Evolutionary conservation across 805 yeast genomes (phyloP), one percentile per base, ranked within the genome.

Genomic region (Candida montana): DNA sequence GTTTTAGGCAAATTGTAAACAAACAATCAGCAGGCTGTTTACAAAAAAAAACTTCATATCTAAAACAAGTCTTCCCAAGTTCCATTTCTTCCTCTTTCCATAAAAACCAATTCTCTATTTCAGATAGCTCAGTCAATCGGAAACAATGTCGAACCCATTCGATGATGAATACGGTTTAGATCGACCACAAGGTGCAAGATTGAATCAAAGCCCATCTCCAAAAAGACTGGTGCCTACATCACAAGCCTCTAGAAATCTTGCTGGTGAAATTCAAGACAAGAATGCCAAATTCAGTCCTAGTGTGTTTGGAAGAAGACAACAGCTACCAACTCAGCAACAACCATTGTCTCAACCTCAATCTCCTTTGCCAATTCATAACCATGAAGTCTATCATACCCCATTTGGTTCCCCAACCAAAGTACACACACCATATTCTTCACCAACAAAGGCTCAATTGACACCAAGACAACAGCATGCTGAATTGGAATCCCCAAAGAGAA

Each of bases 401-500:
- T 51, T 44, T 23, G 44, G 55, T 3, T 68, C 74, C 0, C 75
- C 75, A 24, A 34, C 42, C 4, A 34, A 34, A 26, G 26, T n/a
- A 18, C 53, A 52, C 5, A 45, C 54, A 11, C 63, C 59, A 26
- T 51, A 46, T 23, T 40, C 57, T 3, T 68, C 74, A 1, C 75
- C 75, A 16, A 30, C 45, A 3, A 54, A 48, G 36, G 63, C 63
- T 15, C 59, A 66, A 11, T 41, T 44, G 31, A 76, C 85, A 7
- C 77, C 83, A 9, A 70, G 95, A 61, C 80, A 86, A 32, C 75
- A 72, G 38, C 82, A 73, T 52, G 81, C 93, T 3, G 65, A 76
- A 40, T 63, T 77, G 50, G 90, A 85, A 58, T 81, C 95, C 0
- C 93, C 95, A 27, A 74, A 69, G 42, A 74, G 89, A 57, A 71